These are phyloP conservation scores for Acacia concinna DNA, from an alignment of 331 rosid genomes.

Conservation along the genomic window DNA sequence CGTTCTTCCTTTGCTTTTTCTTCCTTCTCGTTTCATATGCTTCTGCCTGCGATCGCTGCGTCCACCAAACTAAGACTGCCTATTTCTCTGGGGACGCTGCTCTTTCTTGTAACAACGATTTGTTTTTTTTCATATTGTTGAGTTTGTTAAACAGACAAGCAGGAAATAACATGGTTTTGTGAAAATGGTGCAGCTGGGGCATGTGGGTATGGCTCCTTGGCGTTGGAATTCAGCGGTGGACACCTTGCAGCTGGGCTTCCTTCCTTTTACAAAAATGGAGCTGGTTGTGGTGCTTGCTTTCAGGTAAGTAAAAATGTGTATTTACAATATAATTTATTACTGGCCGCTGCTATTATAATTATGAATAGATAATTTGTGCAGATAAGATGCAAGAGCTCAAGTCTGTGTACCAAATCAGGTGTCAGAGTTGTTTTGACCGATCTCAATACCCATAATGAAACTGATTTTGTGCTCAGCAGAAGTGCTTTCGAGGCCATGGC, in stretches of 20 bases:
- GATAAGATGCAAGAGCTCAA: slow-evolving; percentile 80
- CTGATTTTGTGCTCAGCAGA: slow-evolving; percentile 75
- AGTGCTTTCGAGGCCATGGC: slow-evolving; percentile 79
- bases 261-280: slow-evolving; percentile 69
- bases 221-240: slow-evolving; percentile 55
- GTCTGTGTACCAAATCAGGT: slow-evolving; percentile 52
- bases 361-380: slow-evolving; percentile 31
- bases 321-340: not conserved
- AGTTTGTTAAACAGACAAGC: not conserved
- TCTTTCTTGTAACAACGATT: slow-evolving; percentile 56
- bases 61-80: slow-evolving; percentile 63
- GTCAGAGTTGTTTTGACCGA: slow-evolving; percentile 66
- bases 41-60: slow-evolving; percentile 77
- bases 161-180: slow-evolving; percentile 16
- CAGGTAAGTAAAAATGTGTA: slow-evolving; percentile 44
- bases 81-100: slow-evolving; percentile 54
- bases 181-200: slow-evolving; percentile 73
- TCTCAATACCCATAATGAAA: slow-evolving; percentile 52
- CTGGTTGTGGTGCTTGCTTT: slow-evolving; percentile 90
- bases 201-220: slow-evolving; percentile 83
- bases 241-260: slow-evolving; percentile 68
- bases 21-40: slow-evolving; percentile 55
- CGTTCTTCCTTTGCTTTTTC: slow-evolving; percentile 44
- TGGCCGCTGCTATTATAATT: not conserved
- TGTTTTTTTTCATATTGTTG: not conserved